These are phyloP conservation scores for Echria macrotheca DNA, from an alignment of 495 filamentous ascomycete genomes.

Conservation along the genomic window DNA sequence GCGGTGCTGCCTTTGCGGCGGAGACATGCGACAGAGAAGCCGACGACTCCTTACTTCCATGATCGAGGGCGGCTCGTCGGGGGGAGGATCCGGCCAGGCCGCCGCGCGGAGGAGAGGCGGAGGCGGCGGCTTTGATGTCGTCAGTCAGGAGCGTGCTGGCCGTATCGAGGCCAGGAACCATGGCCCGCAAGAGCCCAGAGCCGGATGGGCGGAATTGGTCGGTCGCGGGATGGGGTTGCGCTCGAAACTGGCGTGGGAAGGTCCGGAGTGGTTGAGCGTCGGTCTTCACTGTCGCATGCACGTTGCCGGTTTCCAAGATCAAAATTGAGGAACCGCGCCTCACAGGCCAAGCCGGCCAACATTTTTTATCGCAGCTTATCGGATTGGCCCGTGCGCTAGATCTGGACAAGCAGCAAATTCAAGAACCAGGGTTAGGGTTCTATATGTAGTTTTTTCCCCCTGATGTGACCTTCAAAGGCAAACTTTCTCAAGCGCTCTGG, in stretches of 20 bases:
- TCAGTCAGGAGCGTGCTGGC: slow-evolving; percentile 17
- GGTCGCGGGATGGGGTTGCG: too few species aligned
- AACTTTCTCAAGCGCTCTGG: too few species aligned
- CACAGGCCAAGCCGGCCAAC: too few species aligned
- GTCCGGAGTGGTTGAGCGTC: slow-evolving; percentile 5
- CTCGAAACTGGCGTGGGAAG: too few species aligned
- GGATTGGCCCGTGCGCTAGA: too few species aligned
- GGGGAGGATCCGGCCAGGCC: slow-evolving; percentile 10
- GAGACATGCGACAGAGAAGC: slow-evolving; percentile 26
- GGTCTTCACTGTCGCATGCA: background rate
- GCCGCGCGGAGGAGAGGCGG: slow-evolving; percentile 14
- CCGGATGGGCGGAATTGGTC: slow-evolving; percentile 12
- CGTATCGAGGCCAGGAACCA: slow-evolving; percentile 28
- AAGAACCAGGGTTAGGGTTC: too few species aligned
- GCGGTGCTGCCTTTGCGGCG: slow-evolving; percentile 14
- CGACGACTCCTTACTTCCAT: slow-evolving; percentile 34
- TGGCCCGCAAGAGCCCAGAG: slow-evolving; percentile 15
- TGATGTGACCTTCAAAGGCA: too few species aligned
- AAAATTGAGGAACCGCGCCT: slow-evolving; percentile 26
- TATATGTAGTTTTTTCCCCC: too few species aligned
- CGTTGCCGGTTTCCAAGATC: slow-evolving; percentile 12
- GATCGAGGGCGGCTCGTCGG: slow-evolving; percentile 23
- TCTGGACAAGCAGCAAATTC: too few species aligned
- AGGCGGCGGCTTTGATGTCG: too few species aligned
- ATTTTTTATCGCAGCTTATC: slow-evolving; percentile 11